Conservation (phyloP, 2,329 filamentous ascomycete genomes). For the Fonsecaea monophora region DNA sequence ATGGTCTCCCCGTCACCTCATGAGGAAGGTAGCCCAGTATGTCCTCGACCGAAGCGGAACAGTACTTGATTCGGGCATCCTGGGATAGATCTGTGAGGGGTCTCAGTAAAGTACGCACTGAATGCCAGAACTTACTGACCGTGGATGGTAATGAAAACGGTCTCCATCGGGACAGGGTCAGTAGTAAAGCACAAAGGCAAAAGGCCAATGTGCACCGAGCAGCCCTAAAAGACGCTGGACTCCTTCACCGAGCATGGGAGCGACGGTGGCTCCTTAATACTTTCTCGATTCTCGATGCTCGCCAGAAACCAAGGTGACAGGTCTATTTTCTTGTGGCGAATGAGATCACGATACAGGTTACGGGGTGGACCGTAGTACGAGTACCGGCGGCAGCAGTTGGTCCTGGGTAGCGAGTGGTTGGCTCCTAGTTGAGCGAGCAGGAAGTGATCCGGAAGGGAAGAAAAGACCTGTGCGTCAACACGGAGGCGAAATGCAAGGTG, state of each 20-base stretch:
- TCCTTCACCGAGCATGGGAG: conserved; percentile 24
- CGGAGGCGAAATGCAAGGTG: conserved; percentile 1
- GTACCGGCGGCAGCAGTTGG: not conserved
- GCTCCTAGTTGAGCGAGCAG: conserved; percentile 3
- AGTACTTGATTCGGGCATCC: conserved; percentile 81
- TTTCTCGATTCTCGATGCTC: not conserved
- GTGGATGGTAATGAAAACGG: conserved; percentile 90
- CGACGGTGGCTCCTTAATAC: conserved; percentile 17
- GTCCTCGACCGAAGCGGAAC: conserved; percentile 81
- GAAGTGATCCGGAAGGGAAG: not conserved
- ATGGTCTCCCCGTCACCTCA: conserved; percentile 76
- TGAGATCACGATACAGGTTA: not conserved
- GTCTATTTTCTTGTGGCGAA: not conserved
- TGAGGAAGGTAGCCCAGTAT: conserved; percentile 80
- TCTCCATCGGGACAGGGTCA: conserved; percentile 65
- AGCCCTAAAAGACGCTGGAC: conserved; percentile 40
- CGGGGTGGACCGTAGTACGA: not conserved
- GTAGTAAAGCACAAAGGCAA: conserved; percentile 26
- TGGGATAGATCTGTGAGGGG: conserved; percentile 68
- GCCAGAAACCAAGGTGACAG: not conserved
- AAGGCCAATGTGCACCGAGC: conserved; percentile 33
- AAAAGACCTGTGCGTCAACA: not conserved
- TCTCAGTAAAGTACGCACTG: conserved; percentile 33
- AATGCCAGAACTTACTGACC: conserved; percentile 61
- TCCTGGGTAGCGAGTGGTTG: not conserved